Evolutionary conservation across 2,329 filamentous ascomycete species (phyloP), one percentile per base, ranked within the genome.

Genomic region (Clarireedia paspali): DNA sequence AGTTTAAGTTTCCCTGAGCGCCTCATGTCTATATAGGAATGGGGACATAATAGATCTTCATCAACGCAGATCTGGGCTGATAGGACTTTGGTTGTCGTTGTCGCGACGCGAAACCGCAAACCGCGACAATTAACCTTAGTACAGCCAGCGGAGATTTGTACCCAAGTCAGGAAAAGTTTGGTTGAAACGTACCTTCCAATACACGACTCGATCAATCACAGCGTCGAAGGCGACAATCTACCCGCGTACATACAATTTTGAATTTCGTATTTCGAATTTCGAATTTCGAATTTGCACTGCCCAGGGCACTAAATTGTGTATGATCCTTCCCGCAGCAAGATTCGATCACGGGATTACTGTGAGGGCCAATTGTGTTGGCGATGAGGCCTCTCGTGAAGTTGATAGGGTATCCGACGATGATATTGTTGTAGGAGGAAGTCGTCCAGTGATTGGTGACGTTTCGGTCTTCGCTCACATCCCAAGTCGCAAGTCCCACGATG

Each of bases 291-390:
- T 24, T 38, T 12, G 6, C 26, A 15, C 14, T 9, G 20, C 26
- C 38, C 15, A 53, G 47, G 38, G 36, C 24, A 59, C 58, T 57
- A 60, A 40, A 38, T 52, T 17, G 23, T 30, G 45, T 51, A 48
- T 30, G 58, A 68, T 64, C 66, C 66, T 60, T 62, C 59, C 67
- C 67, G 66, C 67, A 68, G 65, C 38, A 53, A 27, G 30, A 39
- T 54, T 53, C 44, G 63, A 66, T 69, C 67, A 69, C 61, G 55
- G 60, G 65, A 68, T 65, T 50, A 51, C n/a, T 55, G 42, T 20
- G 47, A 59, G 55, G 60, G 57, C 67, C 67, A 68, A 67, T 68
- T 67, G 58, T 50, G 44, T 59, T 57, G 34, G 45, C 51, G 55
- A 65, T 58, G 65, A 64, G 59, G 64, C 55, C 59, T 66, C 55